These are phyloP conservation scores for Penicillium nucicola DNA, from an alignment of 495 filamentous ascomycete genomes.

Conservation along the genomic window DNA sequence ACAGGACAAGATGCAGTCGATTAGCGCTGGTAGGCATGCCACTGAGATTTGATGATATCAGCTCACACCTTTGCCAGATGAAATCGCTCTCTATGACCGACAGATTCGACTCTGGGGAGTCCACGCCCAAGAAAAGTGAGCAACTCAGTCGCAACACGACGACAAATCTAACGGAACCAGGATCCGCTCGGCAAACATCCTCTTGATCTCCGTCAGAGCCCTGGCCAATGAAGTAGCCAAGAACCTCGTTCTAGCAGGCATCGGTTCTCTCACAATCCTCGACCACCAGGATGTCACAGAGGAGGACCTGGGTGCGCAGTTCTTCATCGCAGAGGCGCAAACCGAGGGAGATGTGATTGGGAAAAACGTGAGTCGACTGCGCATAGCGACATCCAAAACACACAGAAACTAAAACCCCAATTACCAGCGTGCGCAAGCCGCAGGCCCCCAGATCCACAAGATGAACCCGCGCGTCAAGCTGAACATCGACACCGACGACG, in stretches of 20 bases:
- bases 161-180: conserved; percentile 4
- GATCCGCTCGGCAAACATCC: conserved; percentile 77
- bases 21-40: conserved; percentile 47
- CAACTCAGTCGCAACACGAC: background rate
- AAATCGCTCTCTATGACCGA: conserved; percentile 96
- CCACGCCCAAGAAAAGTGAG: conserved; percentile 79
- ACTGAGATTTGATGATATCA: background rate
- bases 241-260: conserved; percentile 93
- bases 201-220: conserved; percentile 82
- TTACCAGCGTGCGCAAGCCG: conserved; percentile 74
- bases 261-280: conserved; percentile 85
- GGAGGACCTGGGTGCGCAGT: conserved; percentile 83
- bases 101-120: conserved; percentile 99
- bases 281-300: conserved; percentile 76
- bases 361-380: conserved; percentile 56
- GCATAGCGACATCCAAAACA: background rate
- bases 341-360: conserved; percentile 49
- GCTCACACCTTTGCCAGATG: conserved; percentile 54
- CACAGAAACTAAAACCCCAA: conserved; percentile 5
- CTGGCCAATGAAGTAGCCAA: conserved; percentile 96
- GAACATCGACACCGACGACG: conserved; percentile 60
- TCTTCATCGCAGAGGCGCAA: conserved; percentile 72
- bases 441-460: conserved; percentile 69
- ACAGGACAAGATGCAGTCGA: conserved; percentile 36
- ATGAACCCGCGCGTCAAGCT: conserved; percentile 90